Evolutionary conservation across 78 protist species (phyloP), one percentile per base, ranked within the genome.

Genomic region (Speleostelium caveatum): DNA sequence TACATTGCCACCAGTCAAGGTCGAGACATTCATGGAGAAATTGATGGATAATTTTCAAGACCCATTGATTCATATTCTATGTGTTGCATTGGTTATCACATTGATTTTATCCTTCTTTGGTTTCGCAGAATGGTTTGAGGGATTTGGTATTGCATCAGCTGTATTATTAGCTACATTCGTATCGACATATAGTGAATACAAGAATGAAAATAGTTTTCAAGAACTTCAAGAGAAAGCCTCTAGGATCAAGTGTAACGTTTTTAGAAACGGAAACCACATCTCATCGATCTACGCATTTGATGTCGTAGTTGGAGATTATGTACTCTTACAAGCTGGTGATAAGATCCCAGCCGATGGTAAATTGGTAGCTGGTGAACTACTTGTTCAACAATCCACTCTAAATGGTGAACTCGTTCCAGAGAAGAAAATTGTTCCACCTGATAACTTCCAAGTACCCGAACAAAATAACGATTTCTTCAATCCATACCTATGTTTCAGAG

Each of bases 341-440:
- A 68, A 65, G 63, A 68, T 94, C 14, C 96, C 96, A 35, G 96
- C 93, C 2, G 97, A 95, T 88, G 97, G 97, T 6, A 28, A 87
- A n/a, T 45, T 92, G 26, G 88, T 92, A 51, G 76, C 67, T 30
- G 95, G 95, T 33, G 87, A 85, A 41, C 63, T 95, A 19, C 73
- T 53, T 19, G 94, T 94, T 2, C 63, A 88, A 19, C 95, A 95
- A 63, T 59, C 75, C 0, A 41, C 94, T 16, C 55, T 95, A 36
- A 92, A 87, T 35, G 97, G 97, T 35, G 97, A 95, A 60, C 19
- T 80, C 4, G 33, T 53, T 10, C 41, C 62, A 22, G 83, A 94
- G 24, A 58, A 66, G 32, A 95, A 95, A 59, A 53, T 71, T 8
- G 93, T 79, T 3, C 71, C 95, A 32, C 86, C 93, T 24, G 41